These are phyloP conservation scores for Torulaspora gathmanii DNA, from an alignment of 805 yeast species.

Conservation along the genomic window DNA sequence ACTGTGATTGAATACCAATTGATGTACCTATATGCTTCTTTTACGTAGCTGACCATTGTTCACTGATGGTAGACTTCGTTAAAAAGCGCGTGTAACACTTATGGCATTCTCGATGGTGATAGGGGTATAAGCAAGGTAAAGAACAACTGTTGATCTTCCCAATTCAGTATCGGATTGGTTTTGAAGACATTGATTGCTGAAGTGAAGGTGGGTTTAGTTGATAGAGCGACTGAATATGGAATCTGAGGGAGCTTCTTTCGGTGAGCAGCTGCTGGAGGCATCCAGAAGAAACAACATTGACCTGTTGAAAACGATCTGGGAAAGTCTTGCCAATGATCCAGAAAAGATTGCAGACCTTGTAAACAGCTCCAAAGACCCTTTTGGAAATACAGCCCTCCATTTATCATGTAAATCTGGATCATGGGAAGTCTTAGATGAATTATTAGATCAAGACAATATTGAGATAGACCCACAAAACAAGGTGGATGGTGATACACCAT, in stretches of 20 bases:
- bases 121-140: too few species aligned
- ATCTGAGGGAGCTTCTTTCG: constrained; percentile 65
- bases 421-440: constrained; percentile 75
- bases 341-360: constrained; percentile 45
- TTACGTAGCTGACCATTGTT: not conserved
- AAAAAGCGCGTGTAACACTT: not conserved
- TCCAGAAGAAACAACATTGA: constrained; percentile 85
- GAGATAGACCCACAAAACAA: constrained; percentile 79
- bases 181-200: not conserved
- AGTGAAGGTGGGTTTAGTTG: not conserved
- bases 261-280: constrained; percentile 79
- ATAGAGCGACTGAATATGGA: constrained; percentile 11
- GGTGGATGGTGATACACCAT: constrained; percentile 77
- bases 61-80: not conserved
- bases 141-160: too few species aligned
- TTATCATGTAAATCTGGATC: constrained; percentile 77
- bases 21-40: not conserved
- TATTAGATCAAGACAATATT: constrained; percentile 75
- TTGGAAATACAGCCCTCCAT: constrained; percentile 79
- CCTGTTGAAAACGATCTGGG: constrained; percentile 54
- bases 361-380: constrained; percentile 67
- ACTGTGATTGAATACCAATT: not conserved
- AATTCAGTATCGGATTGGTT: too few species aligned
- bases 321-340: constrained; percentile 36
- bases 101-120: not conserved